Conservation (phyloP, 805 yeast genomes). For the Cyberlindnera bimundalis region DNA sequence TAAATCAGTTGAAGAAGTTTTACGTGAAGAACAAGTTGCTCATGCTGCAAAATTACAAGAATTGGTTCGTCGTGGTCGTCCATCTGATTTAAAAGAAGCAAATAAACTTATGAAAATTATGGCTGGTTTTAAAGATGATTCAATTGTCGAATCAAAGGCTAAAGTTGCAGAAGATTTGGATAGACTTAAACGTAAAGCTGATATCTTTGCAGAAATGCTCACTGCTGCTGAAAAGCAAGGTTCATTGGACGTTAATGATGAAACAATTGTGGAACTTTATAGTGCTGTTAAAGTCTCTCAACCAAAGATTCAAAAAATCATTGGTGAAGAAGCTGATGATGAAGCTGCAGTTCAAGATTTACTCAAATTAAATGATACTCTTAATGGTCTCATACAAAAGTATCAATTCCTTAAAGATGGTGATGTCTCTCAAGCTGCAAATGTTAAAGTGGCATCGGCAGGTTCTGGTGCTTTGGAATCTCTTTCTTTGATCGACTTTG, state of each 20-base stretch:
- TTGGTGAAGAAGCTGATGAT: constrained; percentile 73
- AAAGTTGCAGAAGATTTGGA: constrained; percentile 81
- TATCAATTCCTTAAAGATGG: constrained; percentile 66
- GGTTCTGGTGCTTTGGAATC: constrained; percentile 31
- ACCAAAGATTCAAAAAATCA: constrained; percentile 81
- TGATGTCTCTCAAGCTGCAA: constrained; percentile 50
- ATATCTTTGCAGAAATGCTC: constrained; percentile 84
- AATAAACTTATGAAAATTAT: constrained; percentile 94
- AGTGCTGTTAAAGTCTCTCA: constrained; percentile 76
- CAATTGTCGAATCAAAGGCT: constrained; percentile 58
- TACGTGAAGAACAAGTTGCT: constrained; percentile 87
- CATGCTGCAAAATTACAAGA: constrained; percentile 96
- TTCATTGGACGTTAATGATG: constrained; percentile 41
- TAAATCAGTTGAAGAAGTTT: constrained; percentile 85
- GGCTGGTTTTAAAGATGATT: constrained; percentile 95
- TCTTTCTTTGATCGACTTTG: constrained; percentile 71
- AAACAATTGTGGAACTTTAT: constrained; percentile 76
- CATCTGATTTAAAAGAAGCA: constrained; percentile 93
- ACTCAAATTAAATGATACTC: constrained; percentile 67
- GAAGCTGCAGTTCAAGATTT: constrained; percentile 65
- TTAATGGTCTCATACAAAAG: constrained; percentile 65
- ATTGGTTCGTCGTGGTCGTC: constrained; percentile 90
- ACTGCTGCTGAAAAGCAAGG: constrained; percentile 43
- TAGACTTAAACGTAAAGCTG: constrained; percentile 80
- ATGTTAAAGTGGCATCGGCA: constrained; percentile 39